These are phyloP conservation scores for Sporobolomyces pararoseus DNA, from an alignment of 768 basidiomycete genomes.

Conservation along the genomic window DNA sequence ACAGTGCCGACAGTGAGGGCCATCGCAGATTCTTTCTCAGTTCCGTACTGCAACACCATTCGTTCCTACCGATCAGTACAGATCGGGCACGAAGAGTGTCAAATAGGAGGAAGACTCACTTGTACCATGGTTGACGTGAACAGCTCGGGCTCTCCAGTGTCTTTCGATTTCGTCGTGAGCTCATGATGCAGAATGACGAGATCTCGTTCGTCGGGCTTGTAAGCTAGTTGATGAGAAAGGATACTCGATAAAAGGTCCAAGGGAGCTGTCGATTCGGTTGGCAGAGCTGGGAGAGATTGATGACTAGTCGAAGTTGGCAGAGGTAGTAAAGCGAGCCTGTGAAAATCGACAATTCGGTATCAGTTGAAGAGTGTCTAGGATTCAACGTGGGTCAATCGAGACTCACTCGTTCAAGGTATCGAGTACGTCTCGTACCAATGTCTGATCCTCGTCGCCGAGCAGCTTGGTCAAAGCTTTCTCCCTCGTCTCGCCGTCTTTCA, in stretches of 20 bases:
- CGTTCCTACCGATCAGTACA: neutral
- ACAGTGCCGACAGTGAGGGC: constrained; percentile 70
- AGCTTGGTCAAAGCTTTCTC: neutral
- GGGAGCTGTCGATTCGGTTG: constrained; percentile 47
- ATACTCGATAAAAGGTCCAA: constrained; percentile 72
- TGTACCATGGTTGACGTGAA: constrained; percentile 39
- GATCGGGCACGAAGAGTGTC: neutral
- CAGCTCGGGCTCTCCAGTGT: constrained; percentile 18
- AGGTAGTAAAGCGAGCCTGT: constrained; percentile 23
- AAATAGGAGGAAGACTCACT: neutral
- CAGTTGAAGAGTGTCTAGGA: neutral
- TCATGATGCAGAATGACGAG: constrained; percentile 83
- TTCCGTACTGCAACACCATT: constrained; percentile 66
- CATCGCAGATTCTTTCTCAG: constrained; percentile 68
- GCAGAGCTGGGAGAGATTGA: constrained; percentile 34
- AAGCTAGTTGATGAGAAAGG: constrained; percentile 67
- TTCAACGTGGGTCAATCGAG: too few relatives aligned
- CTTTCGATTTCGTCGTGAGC: constrained; percentile 56
- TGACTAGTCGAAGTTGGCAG: neutral
- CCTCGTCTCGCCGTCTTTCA: neutral
- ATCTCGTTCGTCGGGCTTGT: constrained; percentile 69
- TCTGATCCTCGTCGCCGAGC: neutral
- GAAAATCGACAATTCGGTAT: neutral
- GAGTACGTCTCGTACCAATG: neutral
- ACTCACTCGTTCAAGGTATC: constrained; percentile 11